Evolutionary conservation across 2,329 filamentous ascomycete genomes (phyloP), one percentile per base, ranked within the genome.

Genomic region (Calonectria hongkongensis): DNA sequence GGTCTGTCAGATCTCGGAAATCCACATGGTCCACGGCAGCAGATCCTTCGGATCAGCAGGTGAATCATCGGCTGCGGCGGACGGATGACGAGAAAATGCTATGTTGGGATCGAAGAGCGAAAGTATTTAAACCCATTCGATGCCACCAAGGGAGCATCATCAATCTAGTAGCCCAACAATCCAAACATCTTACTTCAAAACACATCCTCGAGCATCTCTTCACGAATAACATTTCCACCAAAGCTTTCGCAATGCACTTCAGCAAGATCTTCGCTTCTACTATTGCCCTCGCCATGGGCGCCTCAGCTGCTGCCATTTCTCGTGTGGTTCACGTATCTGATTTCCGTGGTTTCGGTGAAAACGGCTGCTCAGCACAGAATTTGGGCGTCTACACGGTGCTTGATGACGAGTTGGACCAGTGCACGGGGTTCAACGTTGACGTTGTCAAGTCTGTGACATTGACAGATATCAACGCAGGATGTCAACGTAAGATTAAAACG

Each of bases 351-450:
- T 81, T 68, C 36, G 70, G 76, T 16, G 74, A 54, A 1, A 43
- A 65, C 13, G 75, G 70, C 48, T 81, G 79, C 73, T 67, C 25
- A 21, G n/a, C 58, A 2, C 28, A 70, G 28, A 80, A 80, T 66
- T 30, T 75, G 21, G 79, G 79, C 28, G 64, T 81, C 33, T 81
- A 77, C 77, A 80, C 79, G 13, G 74, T 81, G 43, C 77, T 79
- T 21, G 71, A 79, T 25, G 70, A 71, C 7, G 79, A 80, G 68
- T 73, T 80, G 10, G 50, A 72, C 39, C 67, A 76, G 33, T 80
- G 79, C 73, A 77, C 73, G 47, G 64, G 43, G 39, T 68, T 81
- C 30, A 58, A 63, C 5, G 72, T 39, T 12, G 60, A 71, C 2
- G 45, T 33, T 16, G 60, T 76, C 39, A 64, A 63, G 39, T 79